Evolutionary conservation across 108 stramenopile genomes (phyloP).

Genomic region (Chaetoceros tenuissimus): DNA sequence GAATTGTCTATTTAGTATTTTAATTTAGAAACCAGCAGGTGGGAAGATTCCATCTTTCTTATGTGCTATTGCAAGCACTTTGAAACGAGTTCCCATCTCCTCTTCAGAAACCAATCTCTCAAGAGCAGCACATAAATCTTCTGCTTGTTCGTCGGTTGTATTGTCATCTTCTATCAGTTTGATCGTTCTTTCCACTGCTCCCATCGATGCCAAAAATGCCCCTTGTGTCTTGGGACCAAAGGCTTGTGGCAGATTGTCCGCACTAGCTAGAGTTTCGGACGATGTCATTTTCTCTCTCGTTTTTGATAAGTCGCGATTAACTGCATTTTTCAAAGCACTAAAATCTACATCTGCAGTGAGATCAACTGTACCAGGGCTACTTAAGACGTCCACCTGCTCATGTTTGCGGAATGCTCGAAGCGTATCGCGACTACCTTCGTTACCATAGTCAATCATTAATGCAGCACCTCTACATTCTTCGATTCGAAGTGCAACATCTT

Average conservation of each 20-base stretch:
- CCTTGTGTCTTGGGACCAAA: constrained; percentile 89
- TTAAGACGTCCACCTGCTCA: constrained; percentile 73
- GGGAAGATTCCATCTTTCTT: constrained; percentile 40
- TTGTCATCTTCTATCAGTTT: constrained; percentile 63
- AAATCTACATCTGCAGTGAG: constrained; percentile 99
- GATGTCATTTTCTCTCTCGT: constrained; percentile 5
- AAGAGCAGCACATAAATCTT: constrained; percentile 60
- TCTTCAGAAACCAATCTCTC: constrained; percentile 80
- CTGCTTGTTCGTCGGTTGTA: constrained; percentile 82
- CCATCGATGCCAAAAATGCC: constrained; percentile 86
- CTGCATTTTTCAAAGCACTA: constrained; percentile 62
- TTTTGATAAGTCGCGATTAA: constrained; percentile 21
- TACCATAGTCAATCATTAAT: constrained; percentile 95
- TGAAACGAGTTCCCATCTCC: constrained; percentile 88
- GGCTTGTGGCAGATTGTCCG: constrained; percentile 26
- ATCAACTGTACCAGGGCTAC: constrained; percentile 86
- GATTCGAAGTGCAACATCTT: constrained; percentile 80
- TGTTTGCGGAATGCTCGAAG: constrained; percentile 88
- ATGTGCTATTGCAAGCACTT: constrained; percentile 68
- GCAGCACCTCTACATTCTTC: constrained; percentile 62
- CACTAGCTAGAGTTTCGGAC: too few species aligned
- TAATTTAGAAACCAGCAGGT: constrained; percentile 44
- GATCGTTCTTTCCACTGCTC: constrained; percentile 73
- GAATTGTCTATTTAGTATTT: too few species aligned
- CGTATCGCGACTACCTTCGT: constrained; percentile 76